Evolutionary conservation across 345 rosid species (phyloP), one percentile per base, ranked within the genome.

Genomic region (Populus simonii): DNA sequence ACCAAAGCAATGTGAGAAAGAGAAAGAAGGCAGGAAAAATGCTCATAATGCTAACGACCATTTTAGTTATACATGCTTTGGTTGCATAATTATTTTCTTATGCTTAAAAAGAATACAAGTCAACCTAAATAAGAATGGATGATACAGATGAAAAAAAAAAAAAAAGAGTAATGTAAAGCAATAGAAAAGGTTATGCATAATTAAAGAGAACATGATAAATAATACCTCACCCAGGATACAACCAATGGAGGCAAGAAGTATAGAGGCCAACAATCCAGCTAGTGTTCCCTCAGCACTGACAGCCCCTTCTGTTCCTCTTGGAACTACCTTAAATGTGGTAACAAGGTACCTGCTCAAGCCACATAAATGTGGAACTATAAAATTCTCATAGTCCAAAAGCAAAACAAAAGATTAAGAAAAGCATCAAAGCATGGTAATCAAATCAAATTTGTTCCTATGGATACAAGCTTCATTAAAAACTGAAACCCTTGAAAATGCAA

Each of bases 291-390:
- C 99, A 77, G 86, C 82, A 84, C 98, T 93, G 69, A 96, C 88
- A 79, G 98, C 99, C 68, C 99, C 99, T 84, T 96, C 99, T 0
- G 98, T 92, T 82, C 98, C 99, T 82, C 95, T 89, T 66, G 98
- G 98, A 79, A 93, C 99, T 23, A 93, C 84, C 87, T 90, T 92
- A 69, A 96, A 88, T 20, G 88, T 89, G 33, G 99, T 96, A 66
- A 89, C 97, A 76, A 96, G 86, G 81, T 92, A 96, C 89, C 94
- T 92, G 85, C 66, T 63, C 76, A 77, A 38, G n/a, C 71, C 49
- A 18, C 71, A 73, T 20, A 47, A 45, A 72, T 36, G 23, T 22
- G 17, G 38, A 55, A 75, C 17, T 70, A 68, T 25, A 71, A 51
- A 70, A 67, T 29, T 65, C 12, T 38, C 39, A 18, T 23, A 39